Evolutionary conservation across 176 grass and related monocot species (phyloP).

Genomic region (maize (Zea mays)): Zm-B73-REFERENCE-NAM-5.0 NC_050102.1:179730001-179730500

Average conservation of each 20-base stretch:
- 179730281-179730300: conserved; percentile 66
- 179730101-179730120: conserved; percentile 76
- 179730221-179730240: conserved; percentile 93
- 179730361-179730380: background rate
- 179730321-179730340: conserved; percentile 85
- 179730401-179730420: conserved; percentile 3
- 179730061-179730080: conserved; percentile 65
- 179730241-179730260: conserved; percentile 83
- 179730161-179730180: conserved; percentile 79
- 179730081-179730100: conserved; percentile 78
- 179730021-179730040: conserved; percentile 70
- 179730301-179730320: conserved; percentile 54
- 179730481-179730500: conserved; percentile 70
- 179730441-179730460: background rate
- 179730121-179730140: conserved; percentile 75
- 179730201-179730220: conserved; percentile 64
- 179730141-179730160: conserved; percentile 98
- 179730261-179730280: conserved; percentile 70
- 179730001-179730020: conserved; percentile 80
- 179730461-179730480: background rate
- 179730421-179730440: conserved; percentile 9
- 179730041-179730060: conserved; percentile 80
- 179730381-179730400: conserved; percentile 1
- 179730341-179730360: conserved; percentile 11
- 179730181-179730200: conserved; percentile 60